Percentiles rank a stretch among this genome's conserved stretches.
phyloP scores from a whole-genome alignment of 495 filamentous ascomycete species.

The Penicillium cosmopolitanum region DNA sequence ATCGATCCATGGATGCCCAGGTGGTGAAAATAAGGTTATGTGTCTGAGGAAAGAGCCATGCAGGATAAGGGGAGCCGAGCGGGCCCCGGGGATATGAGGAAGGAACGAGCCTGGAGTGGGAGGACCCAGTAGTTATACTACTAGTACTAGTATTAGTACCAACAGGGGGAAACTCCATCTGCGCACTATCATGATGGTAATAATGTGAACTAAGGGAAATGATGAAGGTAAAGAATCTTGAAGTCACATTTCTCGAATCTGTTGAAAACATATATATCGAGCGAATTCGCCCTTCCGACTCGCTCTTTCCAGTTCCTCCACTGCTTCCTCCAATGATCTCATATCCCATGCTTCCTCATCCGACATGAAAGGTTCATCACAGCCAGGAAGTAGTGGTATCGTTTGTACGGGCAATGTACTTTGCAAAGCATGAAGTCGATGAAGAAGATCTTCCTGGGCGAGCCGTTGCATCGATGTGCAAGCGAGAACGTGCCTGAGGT shows the following conservation, averaged over 20 bases:
- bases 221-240: not conserved
- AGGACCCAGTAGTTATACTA: too few relatives aligned
- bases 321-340: slow-evolving; percentile 23
- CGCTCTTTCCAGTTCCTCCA: slow-evolving; percentile 23
- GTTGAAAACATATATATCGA: slow-evolving; percentile 26
- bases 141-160: too few relatives aligned
- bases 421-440: slow-evolving; percentile 23
- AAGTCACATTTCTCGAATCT: slow-evolving; percentile 30
- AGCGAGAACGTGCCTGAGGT: slow-evolving; percentile 28
- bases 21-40: too few relatives aligned
- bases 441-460: slow-evolving; percentile 26
- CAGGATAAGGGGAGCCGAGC: too few relatives aligned
- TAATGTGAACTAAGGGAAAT: not conserved
- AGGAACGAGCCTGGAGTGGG: too few relatives aligned
- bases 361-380: slow-evolving; percentile 13
- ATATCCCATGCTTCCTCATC: slow-evolving; percentile 29
- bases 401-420: not conserved
- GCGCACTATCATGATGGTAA: too few relatives aligned
- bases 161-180: too few relatives aligned
- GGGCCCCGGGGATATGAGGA: too few relatives aligned
- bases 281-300: slow-evolving; percentile 26
- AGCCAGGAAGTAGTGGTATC: slow-evolving; percentile 19
- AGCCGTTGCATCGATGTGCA: slow-evolving; percentile 29
- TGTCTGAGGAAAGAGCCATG: too few relatives aligned
- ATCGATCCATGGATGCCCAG: too few relatives aligned